Conservation (phyloP, 2,329 filamentous ascomycete genomes). For the Parafenestella ontariensis region DNA sequence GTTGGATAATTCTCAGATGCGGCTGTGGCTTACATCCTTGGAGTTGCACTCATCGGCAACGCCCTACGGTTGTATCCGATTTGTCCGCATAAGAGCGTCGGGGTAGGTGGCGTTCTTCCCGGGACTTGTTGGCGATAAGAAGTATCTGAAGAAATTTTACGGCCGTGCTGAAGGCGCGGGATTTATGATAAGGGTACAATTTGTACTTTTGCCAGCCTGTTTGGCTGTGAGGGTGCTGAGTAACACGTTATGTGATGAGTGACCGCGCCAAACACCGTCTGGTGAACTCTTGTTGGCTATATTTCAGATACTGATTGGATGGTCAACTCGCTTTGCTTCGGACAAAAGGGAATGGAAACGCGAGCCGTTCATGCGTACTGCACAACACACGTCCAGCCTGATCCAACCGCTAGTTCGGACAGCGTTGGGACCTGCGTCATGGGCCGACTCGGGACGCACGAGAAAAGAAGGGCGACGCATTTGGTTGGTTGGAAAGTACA, state of each 20-base stretch:
- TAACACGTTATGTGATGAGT: not conserved
- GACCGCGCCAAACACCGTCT: not conserved
- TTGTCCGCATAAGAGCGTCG: not conserved
- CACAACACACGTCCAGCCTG: not conserved
- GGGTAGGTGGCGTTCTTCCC: not conserved
- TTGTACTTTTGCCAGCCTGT: not conserved
- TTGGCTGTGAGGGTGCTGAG: not conserved
- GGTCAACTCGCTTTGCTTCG: not conserved
- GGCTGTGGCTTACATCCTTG: too few relatives aligned
- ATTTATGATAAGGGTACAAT: not conserved
- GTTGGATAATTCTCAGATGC: too few relatives aligned
- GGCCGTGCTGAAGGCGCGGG: not conserved
- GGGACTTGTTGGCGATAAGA: not conserved
- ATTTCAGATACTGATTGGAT: not conserved
- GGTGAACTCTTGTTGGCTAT: not conserved
- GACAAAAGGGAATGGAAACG: not conserved
- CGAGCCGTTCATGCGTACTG: not conserved
- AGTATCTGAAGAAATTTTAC: not conserved
- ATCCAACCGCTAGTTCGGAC: not conserved
- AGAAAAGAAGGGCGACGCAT: too few relatives aligned
- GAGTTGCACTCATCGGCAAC: too few relatives aligned
- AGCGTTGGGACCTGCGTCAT: not conserved
- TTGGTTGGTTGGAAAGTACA: too few relatives aligned
- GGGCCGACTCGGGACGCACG: not conserved
- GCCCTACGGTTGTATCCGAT: not conserved